These are phyloP conservation scores for Chionographis japonica DNA, from an alignment of 106 monocot species.

Conservation along the genomic window DNA sequence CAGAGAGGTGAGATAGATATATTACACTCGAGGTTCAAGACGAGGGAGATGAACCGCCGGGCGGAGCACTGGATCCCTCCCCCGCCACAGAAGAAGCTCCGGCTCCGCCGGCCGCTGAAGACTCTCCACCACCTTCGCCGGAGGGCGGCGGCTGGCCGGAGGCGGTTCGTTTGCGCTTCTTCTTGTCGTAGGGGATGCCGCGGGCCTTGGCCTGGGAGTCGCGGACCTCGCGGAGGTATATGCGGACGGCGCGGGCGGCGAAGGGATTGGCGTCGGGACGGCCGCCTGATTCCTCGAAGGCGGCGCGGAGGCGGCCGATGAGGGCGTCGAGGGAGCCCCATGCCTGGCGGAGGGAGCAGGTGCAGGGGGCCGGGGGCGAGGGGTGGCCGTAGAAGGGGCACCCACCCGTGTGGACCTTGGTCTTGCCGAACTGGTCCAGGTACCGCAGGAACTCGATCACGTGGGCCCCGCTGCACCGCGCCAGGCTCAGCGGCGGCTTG, in stretches of 20 bases:
- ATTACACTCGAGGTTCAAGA: too few relatives aligned
- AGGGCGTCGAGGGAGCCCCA: conserved; percentile 61
- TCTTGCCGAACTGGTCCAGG: conserved; percentile 61
- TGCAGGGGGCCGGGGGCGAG: conserved; percentile 35
- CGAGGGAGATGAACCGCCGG: neutral
- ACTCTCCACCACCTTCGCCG: neutral
- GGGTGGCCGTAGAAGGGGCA: conserved; percentile 51
- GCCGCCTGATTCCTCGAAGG: conserved; percentile 47
- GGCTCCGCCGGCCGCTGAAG: neutral
- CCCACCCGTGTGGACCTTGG: conserved; percentile 41
- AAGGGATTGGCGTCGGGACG: conserved; percentile 31
- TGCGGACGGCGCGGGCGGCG: conserved; percentile 33
- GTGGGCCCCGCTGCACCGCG: conserved; percentile 51
- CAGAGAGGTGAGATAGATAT: too few relatives aligned
- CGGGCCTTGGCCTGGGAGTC: conserved; percentile 39
- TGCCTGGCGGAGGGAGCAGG: conserved; percentile 44
- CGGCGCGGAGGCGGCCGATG: conserved; percentile 46
- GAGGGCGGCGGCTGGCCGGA: neutral
- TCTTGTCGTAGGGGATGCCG: conserved; percentile 36
- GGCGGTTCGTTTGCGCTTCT: conserved; percentile 15
- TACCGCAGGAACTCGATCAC: conserved; percentile 57
- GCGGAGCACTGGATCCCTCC: conserved; percentile 2
- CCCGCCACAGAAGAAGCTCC: neutral
- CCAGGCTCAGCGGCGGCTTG: conserved; percentile 41
- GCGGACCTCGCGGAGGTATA: conserved; percentile 35